Conservation (phyloP, 2,329 filamentous ascomycete species). For the Aspergillus pseudoglaucus region DNA sequence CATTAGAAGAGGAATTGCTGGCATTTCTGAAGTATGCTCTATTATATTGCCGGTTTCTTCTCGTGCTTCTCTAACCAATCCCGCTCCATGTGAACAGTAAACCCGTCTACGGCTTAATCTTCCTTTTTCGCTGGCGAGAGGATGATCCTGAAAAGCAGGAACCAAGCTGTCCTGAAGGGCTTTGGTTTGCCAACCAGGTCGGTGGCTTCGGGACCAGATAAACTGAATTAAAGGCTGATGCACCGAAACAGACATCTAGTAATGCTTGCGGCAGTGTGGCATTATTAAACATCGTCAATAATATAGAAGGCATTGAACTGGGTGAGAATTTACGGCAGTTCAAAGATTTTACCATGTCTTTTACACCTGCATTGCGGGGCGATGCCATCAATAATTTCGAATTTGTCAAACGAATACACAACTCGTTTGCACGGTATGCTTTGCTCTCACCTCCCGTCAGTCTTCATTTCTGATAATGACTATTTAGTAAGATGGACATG, state of each 20-base stretch:
- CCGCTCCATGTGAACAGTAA: slow-evolving; percentile 42
- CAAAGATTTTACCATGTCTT: slow-evolving; percentile 61
- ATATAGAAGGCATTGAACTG: slow-evolving; percentile 59
- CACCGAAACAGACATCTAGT: slow-evolving; percentile 56
- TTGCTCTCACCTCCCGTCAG: not conserved
- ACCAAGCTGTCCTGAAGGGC: slow-evolving; percentile 52
- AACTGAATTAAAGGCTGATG: slow-evolving; percentile 2
- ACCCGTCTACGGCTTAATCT: slow-evolving; percentile 78
- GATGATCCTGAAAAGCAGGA: slow-evolving; percentile 48
- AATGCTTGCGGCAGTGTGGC: slow-evolving; percentile 93
- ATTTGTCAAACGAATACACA: slow-evolving; percentile 76
- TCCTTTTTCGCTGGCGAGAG: slow-evolving; percentile 69
- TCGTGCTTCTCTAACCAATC: not conserved
- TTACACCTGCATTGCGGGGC: slow-evolving; percentile 69
- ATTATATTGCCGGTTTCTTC: not conserved
- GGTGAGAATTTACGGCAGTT: slow-evolving; percentile 66
- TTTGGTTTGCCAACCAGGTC: slow-evolving; percentile 96
- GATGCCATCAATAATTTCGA: slow-evolving; percentile 66
- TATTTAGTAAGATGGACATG: slow-evolving; percentile 63
- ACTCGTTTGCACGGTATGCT: slow-evolving; percentile 70
- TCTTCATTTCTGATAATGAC: not conserved
- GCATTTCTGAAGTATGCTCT: slow-evolving; percentile 55
- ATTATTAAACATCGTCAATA: slow-evolving; percentile 89
- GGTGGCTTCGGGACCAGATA: slow-evolving; percentile 8
- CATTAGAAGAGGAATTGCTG: slow-evolving; percentile 61